phyloP scores from a whole-genome alignment of 1,139 yeast genomes.

The Pichia sp. region DNA sequence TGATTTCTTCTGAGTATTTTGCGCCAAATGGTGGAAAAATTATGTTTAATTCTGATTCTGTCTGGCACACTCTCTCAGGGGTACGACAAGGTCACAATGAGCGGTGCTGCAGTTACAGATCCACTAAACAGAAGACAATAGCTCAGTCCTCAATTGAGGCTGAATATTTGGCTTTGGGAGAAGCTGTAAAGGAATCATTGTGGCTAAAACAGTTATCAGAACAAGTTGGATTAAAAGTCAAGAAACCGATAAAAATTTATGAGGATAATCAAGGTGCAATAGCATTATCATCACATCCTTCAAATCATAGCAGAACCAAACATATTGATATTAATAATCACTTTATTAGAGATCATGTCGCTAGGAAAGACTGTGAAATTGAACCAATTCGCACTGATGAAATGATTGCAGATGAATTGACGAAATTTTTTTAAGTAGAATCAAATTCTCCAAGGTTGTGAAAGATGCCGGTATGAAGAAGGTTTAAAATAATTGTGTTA shows the following conservation, averaged over 20 bases:
- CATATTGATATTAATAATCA: conserved; percentile 2
- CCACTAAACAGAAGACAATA: not conserved
- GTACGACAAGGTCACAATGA: too few relatives aligned
- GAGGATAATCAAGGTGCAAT: not conserved
- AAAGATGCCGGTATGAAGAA: not conserved
- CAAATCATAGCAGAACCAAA: conserved; percentile 1
- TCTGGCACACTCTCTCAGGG: too few relatives aligned
- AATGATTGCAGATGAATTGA: not conserved
- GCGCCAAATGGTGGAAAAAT: too few relatives aligned
- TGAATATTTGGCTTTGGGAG: not conserved
- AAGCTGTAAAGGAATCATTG: not conserved
- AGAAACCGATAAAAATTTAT: too few relatives aligned
- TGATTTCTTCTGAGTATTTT: too few relatives aligned
- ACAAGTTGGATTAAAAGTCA: not conserved
- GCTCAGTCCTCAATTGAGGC: not conserved
- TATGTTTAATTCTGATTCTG: too few relatives aligned
- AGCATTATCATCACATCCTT: not conserved
- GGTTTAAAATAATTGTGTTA: not conserved
- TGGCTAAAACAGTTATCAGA: not conserved
- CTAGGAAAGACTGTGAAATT: not conserved
- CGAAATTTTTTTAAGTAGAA: too few relatives aligned
- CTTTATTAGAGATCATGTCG: not conserved
- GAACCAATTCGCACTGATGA: not conserved
- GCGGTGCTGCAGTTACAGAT: not conserved
- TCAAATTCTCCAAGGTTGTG: too few relatives aligned